These are phyloP conservation scores for Corchorus capsularis DNA, from an alignment of 345 rosid genomes.

Conservation along the genomic window DNA sequence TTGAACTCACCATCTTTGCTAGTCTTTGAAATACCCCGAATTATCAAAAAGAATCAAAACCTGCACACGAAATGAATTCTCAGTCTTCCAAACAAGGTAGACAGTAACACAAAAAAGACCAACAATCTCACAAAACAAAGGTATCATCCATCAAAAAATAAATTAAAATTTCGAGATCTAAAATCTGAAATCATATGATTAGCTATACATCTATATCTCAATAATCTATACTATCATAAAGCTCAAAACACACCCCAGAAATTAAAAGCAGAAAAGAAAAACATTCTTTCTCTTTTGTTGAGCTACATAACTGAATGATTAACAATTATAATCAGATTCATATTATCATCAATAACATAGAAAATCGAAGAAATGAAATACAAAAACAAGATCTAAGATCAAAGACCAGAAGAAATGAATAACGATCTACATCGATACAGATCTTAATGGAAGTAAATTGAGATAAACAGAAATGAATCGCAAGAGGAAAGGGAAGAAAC, in stretches of 20 bases:
- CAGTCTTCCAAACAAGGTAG: not conserved
- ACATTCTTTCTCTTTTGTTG: not conserved
- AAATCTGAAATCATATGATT: not conserved
- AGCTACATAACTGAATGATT: no score
- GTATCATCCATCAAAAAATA: not conserved
- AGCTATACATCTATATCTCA: not conserved
- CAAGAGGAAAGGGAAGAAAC: not conserved
- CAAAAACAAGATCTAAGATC: not conserved
- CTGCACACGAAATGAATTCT: not conserved
- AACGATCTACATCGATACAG: not conserved
- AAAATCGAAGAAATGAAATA: not conserved
- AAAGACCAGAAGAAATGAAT: conserved; percentile 1
- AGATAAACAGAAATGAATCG: no score
- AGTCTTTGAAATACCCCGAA: not conserved
- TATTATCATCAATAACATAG: not conserved
- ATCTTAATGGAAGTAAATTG: not conserved
- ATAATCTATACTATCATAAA: not conserved
- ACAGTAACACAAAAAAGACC: not conserved
- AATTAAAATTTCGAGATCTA: not conserved
- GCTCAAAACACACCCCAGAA: no score
- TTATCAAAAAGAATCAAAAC: conserved; percentile 4
- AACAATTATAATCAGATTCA: not conserved
- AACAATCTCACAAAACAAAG: not conserved
- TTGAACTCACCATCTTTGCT: conserved; percentile 22
- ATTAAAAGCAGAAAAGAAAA: not conserved